Conservation (phyloP, 305 asterid genomes). For the Fraxinus velutina region DNA sequence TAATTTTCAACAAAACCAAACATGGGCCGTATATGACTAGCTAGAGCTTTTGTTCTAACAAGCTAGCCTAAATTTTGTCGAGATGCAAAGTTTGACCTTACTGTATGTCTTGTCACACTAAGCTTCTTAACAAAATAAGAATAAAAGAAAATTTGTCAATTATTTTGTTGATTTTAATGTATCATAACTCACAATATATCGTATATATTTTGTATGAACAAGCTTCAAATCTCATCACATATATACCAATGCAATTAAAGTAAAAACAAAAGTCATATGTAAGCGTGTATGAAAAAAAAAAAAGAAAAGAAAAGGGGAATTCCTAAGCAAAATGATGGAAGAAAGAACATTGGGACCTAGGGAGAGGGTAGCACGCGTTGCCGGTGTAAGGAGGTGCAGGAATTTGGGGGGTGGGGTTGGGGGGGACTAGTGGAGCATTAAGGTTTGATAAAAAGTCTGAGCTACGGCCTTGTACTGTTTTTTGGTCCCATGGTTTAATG, state of each 20-base stretch:
- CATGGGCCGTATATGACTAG: background rate
- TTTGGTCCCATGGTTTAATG: constrained; percentile 27
- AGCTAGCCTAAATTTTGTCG: background rate
- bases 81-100: background rate
- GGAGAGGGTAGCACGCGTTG: constrained; percentile 60
- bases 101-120: background rate
- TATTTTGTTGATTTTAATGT: background rate
- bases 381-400: constrained; percentile 39
- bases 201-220: background rate
- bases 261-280: background rate
- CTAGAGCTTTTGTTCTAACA: background rate
- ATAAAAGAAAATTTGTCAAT: background rate
- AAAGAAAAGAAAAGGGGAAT: background rate
- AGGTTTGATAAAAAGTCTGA: constrained; percentile 33
- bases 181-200: background rate
- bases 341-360: constrained; percentile 40
- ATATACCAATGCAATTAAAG: background rate
- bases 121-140: background rate
- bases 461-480: constrained; percentile 22
- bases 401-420: constrained; percentile 5
- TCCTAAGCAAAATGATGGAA: constrained; percentile 6
- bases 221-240: background rate
- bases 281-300: background rate
- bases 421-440: constrained; percentile 29
- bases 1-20: background rate